phyloP scores from a whole-genome alignment of 148 eudicot genomes.

The Linanthus parryae region DNA sequence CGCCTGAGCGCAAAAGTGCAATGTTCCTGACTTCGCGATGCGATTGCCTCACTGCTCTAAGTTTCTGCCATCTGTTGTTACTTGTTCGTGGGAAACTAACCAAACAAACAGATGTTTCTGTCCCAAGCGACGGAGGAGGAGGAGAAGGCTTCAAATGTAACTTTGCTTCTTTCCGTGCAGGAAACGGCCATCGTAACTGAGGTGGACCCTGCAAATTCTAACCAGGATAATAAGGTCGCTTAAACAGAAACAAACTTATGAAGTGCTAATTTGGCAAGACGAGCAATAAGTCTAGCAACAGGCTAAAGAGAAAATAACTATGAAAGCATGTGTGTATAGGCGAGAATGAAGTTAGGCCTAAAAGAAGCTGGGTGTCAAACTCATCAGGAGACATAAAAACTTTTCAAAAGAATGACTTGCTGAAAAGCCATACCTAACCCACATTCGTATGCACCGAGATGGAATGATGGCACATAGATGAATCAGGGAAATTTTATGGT shows the following conservation, averaged over 20 bases:
- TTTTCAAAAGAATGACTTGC: background rate
- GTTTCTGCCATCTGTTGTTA: slow-evolving; percentile 19
- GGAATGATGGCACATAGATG: background rate
- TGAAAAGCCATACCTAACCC: background rate
- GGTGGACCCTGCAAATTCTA: slow-evolving; percentile 57
- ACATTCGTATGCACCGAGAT: background rate
- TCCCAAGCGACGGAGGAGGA: slow-evolving; percentile 8
- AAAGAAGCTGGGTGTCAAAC: background rate
- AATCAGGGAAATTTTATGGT: background rate
- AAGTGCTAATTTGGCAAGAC: background rate
- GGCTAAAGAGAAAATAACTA: background rate
- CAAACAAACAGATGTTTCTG: slow-evolving; percentile 11
- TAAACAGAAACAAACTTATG: too few relatives aligned
- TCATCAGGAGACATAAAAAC: background rate
- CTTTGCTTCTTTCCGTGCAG: slow-evolving; percentile 37
- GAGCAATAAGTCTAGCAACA: background rate
- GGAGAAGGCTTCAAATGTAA: slow-evolving; percentile 4
- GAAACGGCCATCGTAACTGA: slow-evolving; percentile 39
- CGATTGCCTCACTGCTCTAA: slow-evolving; percentile 27
- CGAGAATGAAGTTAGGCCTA: background rate
- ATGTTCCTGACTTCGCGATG: slow-evolving; percentile 5
- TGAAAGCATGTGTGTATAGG: background rate
- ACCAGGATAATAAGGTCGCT: too few relatives aligned
- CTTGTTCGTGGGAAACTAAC: slow-evolving; percentile 28
- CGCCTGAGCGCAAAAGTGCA: slow-evolving; percentile 14